Percentiles rank a stretch among this genome's conserved stretches.
phyloP scores from a whole-genome alignment of 805 yeast genomes.

The Schizosaccharomyces octosporus region DNA sequence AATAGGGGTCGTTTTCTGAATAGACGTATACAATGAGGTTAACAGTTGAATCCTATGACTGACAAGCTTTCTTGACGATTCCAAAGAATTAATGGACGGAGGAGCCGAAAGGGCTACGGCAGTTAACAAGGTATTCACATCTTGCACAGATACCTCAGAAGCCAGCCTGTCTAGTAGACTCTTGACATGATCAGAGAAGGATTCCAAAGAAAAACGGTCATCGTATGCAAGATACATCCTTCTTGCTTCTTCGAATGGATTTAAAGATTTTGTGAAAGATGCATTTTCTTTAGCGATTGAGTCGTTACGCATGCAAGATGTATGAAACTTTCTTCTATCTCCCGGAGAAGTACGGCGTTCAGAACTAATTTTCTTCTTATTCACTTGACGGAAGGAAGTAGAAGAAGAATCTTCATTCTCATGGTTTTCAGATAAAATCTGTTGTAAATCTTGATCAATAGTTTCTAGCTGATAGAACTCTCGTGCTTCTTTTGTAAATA shows the following conservation, averaged over 20 bases:
- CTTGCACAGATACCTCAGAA: neutral
- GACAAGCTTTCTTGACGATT: neutral
- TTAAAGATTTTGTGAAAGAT: neutral
- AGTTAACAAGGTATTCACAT: neutral
- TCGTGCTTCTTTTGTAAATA: neutral
- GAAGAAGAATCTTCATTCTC: neutral
- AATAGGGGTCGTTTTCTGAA: neutral
- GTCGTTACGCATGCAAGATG: too few relatives aligned
- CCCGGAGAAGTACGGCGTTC: too few relatives aligned
- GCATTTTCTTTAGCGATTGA: neutral
- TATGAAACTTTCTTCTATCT: too few relatives aligned
- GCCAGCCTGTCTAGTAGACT: neutral
- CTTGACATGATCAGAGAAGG: neutral
- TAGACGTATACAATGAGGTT: neutral
- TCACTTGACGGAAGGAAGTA: neutral
- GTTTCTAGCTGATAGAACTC: neutral
- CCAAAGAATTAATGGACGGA: neutral
- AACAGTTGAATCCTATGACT: neutral
- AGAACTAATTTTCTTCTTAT: too few relatives aligned
- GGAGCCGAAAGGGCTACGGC: neutral
- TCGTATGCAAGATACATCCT: neutral
- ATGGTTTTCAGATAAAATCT: neutral
- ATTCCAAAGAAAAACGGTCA: neutral
- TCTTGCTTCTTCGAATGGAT: neutral
- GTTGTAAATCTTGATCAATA: neutral